Percentiles rank a stretch among this genome's conserved stretches.
These are phyloP conservation scores for Kalmanozyma brasiliensis DNA, from an alignment of 1,284 basidiomycete species.

Conservation along the genomic window DNA sequence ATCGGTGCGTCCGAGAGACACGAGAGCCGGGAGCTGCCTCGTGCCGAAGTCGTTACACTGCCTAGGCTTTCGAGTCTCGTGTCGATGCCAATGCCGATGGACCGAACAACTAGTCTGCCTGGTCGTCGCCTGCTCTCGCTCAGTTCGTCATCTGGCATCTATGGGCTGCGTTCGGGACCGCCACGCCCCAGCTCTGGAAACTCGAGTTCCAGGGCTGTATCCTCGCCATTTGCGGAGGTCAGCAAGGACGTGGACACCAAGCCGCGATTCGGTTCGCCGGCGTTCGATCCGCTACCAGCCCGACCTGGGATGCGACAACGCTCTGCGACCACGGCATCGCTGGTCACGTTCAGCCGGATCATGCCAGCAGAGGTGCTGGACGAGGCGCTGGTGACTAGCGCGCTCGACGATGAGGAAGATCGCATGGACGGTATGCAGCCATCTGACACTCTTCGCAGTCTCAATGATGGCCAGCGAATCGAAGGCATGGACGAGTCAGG, in stretches of 20 bases:
- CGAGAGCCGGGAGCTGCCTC: background rate
- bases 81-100: conserved; percentile 24
- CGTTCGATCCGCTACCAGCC: conserved; percentile 29
- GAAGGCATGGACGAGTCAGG: conserved; percentile 13
- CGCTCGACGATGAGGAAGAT: conserved; percentile 49
- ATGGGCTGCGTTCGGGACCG: conserved; percentile 14
- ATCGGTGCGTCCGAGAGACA: background rate
- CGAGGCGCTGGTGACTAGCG: conserved; percentile 41
- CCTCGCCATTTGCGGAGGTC: conserved; percentile 5
- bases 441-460: conserved; percentile 18
- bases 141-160: conserved; percentile 13
- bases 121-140: conserved; percentile 23
- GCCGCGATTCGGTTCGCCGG: conserved; percentile 27
- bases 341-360: conserved; percentile 46
- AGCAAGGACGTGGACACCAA: background rate
- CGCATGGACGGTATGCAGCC: conserved; percentile 24
- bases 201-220: conserved; percentile 6
- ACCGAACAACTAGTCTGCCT: conserved; percentile 40
- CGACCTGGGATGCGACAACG: conserved; percentile 44
- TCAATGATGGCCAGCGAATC: conserved; percentile 3
- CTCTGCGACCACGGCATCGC: conserved; percentile 38
- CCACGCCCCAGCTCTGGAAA: conserved; percentile 12
- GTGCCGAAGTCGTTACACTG: background rate
- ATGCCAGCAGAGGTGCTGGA: conserved; percentile 45
- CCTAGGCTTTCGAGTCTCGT: conserved; percentile 16